Evolutionary conservation across 2,329 filamentous ascomycete species (phyloP).

Genomic region (Phyllosticta ampelicida): DNA sequence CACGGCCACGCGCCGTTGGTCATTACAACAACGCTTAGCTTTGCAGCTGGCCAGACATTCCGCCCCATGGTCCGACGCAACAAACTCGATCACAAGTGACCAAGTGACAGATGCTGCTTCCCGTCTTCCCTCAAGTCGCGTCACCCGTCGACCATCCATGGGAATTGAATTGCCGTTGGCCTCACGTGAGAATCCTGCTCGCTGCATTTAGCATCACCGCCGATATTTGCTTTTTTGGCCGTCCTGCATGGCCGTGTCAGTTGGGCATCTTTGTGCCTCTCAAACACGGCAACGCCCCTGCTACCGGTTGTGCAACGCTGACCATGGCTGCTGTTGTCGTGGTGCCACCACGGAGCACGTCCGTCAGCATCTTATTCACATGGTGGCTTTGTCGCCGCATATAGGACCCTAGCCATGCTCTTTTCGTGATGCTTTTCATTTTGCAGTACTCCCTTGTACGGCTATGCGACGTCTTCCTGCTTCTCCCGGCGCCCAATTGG

Average conservation of each 20-base stretch:
- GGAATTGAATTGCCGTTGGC: neutral
- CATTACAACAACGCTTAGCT: neutral
- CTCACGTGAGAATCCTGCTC: neutral
- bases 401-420: neutral
- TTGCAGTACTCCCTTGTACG: neutral
- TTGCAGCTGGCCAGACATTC: neutral
- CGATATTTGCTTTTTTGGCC: neutral
- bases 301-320: neutral
- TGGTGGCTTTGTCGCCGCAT: neutral
- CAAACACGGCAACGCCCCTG: neutral
- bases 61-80: too few species aligned
- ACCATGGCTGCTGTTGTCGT: neutral
- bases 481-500: neutral
- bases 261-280: neutral
- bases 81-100: too few species aligned
- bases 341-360: neutral
- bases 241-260: neutral
- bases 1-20: neutral
- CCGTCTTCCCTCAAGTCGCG: too few species aligned
- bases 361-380: neutral
- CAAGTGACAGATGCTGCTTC: too few species aligned
- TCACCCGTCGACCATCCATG: neutral
- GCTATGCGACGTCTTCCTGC: neutral
- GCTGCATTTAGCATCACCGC: neutral
- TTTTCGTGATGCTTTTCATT: neutral